These are phyloP conservation scores for Salix arbutifolia DNA, from an alignment of 345 rosid genomes.

Conservation along the genomic window DNA sequence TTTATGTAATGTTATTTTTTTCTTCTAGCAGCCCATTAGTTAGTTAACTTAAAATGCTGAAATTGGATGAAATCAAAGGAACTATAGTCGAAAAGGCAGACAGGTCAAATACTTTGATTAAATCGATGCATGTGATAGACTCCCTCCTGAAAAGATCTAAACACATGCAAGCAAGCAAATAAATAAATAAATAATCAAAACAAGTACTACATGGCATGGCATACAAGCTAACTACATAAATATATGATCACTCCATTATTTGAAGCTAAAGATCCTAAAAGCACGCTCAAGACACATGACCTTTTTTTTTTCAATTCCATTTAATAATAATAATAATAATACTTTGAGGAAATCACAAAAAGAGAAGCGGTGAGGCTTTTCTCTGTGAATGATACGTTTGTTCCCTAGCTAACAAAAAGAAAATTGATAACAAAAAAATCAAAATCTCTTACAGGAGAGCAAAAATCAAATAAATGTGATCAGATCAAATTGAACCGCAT, in stretches of 20 bases:
- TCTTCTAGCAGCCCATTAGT: not conserved
- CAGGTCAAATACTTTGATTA: slow-evolving; percentile 8
- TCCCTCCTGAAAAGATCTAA: slow-evolving; percentile 18
- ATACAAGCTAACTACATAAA: not conserved
- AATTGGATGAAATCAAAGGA: not conserved
- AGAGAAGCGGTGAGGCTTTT: not conserved
- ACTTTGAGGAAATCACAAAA: slow-evolving; percentile 10
- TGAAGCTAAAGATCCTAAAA: slow-evolving; percentile 59
- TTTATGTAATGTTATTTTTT: too few relatives aligned
- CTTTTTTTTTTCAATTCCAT: not conserved
- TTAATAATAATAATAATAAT: too few relatives aligned
- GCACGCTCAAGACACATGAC: slow-evolving; percentile 54
- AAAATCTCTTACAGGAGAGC: not conserved
- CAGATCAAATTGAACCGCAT: not conserved
- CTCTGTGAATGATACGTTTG: not conserved
- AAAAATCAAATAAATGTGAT: not conserved
- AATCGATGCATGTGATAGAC: slow-evolving; percentile 16
- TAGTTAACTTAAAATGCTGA: slow-evolving; percentile 4
- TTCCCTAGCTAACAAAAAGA: not conserved
- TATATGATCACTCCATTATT: not conserved
- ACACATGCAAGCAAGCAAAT: not conserved
- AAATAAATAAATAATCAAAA: not conserved
- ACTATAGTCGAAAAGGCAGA: not conserved
- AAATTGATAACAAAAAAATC: not conserved
- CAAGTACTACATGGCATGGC: not conserved